Percentiles rank a stretch among this genome's conserved stretches.
phyloP scores from a whole-genome alignment of 164 flowering plant species.

The Chimonanthus praecox region DNA sequence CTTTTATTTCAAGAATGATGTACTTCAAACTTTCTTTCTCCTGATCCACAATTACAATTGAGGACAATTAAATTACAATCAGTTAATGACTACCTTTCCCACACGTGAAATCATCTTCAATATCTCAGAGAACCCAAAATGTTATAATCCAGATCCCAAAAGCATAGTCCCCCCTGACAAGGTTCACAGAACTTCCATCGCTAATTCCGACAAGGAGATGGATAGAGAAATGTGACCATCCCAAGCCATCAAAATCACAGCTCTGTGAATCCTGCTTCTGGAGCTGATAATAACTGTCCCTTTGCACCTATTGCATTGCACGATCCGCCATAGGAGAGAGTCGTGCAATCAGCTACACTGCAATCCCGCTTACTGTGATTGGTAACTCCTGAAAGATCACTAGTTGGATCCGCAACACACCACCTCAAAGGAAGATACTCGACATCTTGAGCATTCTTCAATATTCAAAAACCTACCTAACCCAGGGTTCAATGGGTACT shows the following conservation, averaged over 20 bases:
- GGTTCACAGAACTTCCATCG: conserved; percentile 23
- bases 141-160: conserved; percentile 12
- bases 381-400: conserved; percentile 48
- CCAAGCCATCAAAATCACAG: conserved; percentile 93
- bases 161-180: background rate
- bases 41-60: too few relatives aligned
- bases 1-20: too few relatives aligned
- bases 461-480: conserved; percentile 20
- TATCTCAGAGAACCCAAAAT: conserved; percentile 15
- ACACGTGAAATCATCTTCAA: conserved; percentile 20
- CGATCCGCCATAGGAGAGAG: conserved; percentile 77
- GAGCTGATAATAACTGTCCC: conserved; percentile 86
- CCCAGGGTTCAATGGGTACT: conserved; percentile 71
- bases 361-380: conserved; percentile 76
- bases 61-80: too few relatives aligned
- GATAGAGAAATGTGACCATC: conserved; percentile 73
- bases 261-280: conserved; percentile 63
- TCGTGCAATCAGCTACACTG: conserved; percentile 78
- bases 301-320: conserved; percentile 77
- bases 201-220: conserved; percentile 84
- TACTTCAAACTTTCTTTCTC: too few relatives aligned
- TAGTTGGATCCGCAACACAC: conserved; percentile 50
- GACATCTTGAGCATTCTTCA: conserved; percentile 53
- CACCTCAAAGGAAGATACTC: conserved; percentile 46
- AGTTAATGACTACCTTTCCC: conserved; percentile 1